Base-by-base conservation (phyloP, 306 rosid genomes). In the Senna siamea region DNA sequence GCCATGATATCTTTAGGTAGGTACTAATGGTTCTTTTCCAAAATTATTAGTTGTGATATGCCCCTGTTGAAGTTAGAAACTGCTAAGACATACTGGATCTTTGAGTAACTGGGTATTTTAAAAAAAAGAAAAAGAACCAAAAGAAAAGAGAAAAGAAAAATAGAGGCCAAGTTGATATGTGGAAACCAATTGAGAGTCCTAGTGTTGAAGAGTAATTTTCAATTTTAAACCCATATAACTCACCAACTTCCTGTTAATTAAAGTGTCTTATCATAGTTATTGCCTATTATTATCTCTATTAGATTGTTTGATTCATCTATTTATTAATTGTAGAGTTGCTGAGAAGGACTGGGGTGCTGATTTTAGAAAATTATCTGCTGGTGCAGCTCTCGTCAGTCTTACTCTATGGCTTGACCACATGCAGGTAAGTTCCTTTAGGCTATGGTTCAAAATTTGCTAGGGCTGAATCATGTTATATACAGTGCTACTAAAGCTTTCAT, bases 271-370 rank as follows among this genome's bases (percentile, higher is more conserved):
- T 61, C 46, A n/a, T 17, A 58, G n/a, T 56, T 50, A 55, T 56
- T 53, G 17, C 61, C 61, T 37, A 58, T 44, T 66, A 38, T 20
- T 2, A 12, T 15, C 68, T 67, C 30, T 23, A 23, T 50, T 65
- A 20, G 65, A 63, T 79, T 70, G 32, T 67, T 85, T 75, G 76
- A 52, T 55, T 34, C 55, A 9, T 44, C 40, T 69, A 56, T 81
- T 66, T 53, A 59, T 63, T 51, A 35, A 84, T 38, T 84, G 77
- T 85, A 93, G 98, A 69, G 98, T 93, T 58, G 90, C 91, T 75
- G 94, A 93, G 57, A 89, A 82, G 83, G 96, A 93, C 84, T 93
- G 98, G 98, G 89, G 94, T 6, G 98, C 98, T 81, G 98, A 93
- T 81, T 93, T 91, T 84, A 85, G 98, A 81, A 93, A 91, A 79